Evolutionary conservation across 2,329 filamentous ascomycete genomes (phyloP).

Genomic region (Onygenales sp.): DNA sequence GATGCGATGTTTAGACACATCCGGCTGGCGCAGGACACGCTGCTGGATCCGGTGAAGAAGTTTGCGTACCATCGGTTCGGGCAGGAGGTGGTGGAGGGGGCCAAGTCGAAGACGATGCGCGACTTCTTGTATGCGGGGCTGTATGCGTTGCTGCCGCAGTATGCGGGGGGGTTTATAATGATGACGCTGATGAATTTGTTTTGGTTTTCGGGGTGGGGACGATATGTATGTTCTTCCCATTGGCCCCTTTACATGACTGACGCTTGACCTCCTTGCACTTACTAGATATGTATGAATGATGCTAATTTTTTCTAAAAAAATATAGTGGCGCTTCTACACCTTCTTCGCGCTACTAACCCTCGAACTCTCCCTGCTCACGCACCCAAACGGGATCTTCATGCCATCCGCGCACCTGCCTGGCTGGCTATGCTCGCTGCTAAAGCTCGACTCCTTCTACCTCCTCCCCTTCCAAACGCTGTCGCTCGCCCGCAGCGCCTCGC

Average conservation of each 20-base stretch:
- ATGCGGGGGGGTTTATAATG: slow-evolving; percentile 27
- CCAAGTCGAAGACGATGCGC: slow-evolving; percentile 45
- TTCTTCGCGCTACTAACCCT: slow-evolving; percentile 46
- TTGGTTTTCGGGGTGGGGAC: slow-evolving; percentile 33
- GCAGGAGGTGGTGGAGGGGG: slow-evolving; percentile 57
- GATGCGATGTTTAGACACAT: slow-evolving; percentile 66
- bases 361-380: slow-evolving; percentile 49
- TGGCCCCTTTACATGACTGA: slow-evolving; percentile 7
- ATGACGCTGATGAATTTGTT: slow-evolving; percentile 30
- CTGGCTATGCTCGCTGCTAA: slow-evolving; percentile 20
- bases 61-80: slow-evolving; percentile 91
- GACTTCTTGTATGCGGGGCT: slow-evolving; percentile 66
- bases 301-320: neutral
- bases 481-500: slow-evolving; percentile 62
- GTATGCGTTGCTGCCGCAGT: slow-evolving; percentile 31
- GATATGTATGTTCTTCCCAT: slow-evolving; percentile 32
- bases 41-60: slow-evolving; percentile 64
- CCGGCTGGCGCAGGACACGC: slow-evolving; percentile 72
- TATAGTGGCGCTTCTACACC: slow-evolving; percentile 42
- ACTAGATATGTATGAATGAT: slow-evolving; percentile 15
- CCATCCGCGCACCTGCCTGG: slow-evolving; percentile 23
- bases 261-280: no score
- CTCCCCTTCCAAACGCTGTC: slow-evolving; percentile 78
- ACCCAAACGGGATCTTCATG: slow-evolving; percentile 35
- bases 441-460: slow-evolving; percentile 39